Conservation (phyloP, 768 basidiomycete genomes). For the Tylopilus sp. region DNA sequence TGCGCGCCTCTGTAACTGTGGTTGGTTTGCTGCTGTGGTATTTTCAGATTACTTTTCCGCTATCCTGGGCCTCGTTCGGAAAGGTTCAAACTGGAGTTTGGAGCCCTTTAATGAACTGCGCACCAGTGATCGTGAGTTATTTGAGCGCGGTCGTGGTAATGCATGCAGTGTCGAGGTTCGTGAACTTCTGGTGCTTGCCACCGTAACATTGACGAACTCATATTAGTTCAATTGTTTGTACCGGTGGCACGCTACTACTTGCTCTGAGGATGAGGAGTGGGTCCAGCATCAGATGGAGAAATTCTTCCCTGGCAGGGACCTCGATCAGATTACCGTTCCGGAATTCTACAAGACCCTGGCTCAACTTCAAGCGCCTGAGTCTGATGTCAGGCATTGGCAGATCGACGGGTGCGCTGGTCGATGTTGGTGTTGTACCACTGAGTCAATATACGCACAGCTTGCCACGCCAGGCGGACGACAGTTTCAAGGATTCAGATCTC, state of each 20-base stretch:
- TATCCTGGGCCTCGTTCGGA: constrained; percentile 74
- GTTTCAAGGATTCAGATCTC: constrained; percentile 68
- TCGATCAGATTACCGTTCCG: constrained; percentile 41
- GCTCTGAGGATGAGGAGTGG: constrained; percentile 69
- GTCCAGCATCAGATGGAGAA: constrained; percentile 45
- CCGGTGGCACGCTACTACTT: constrained; percentile 83
- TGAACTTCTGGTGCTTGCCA: background rate
- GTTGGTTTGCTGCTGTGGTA: constrained; percentile 75
- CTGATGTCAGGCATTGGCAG: constrained; percentile 59
- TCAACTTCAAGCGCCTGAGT: constrained; percentile 38
- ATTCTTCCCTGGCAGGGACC: constrained; percentile 51
- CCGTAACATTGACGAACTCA: background rate
- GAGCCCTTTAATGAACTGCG: constrained; percentile 75
- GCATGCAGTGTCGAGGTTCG: constrained; percentile 76
- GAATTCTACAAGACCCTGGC: constrained; percentile 52
- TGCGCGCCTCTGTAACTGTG: constrained; percentile 72
- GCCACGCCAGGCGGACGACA: constrained; percentile 51
- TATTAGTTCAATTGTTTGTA: constrained; percentile 79
- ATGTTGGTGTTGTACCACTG: background rate
- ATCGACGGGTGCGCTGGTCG: constrained; percentile 49
- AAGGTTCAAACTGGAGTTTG: constrained; percentile 75
- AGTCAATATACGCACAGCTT: constrained; percentile 39
- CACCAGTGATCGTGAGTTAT: constrained; percentile 54
- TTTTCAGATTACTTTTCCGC: constrained; percentile 81
- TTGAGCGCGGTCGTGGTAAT: constrained; percentile 80